These are phyloP conservation scores for Liquidambar formosana DNA, from an alignment of 164 flowering plant genomes.

Conservation along the genomic window DNA sequence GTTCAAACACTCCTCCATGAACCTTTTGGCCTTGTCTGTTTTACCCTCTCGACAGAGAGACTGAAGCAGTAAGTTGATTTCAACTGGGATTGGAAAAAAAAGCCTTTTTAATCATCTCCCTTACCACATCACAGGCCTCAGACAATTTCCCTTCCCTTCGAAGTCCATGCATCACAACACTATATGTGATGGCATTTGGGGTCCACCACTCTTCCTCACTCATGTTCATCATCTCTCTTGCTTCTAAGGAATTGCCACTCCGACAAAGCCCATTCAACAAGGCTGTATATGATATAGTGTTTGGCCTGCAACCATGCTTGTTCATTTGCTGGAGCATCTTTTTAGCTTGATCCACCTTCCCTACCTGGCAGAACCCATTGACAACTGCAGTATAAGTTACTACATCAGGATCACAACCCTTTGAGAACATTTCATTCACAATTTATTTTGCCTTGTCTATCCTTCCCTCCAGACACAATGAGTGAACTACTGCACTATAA, in stretches of 20 bases:
- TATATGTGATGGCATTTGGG: constrained; percentile 83
- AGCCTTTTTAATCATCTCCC: constrained; percentile 69
- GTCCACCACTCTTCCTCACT: constrained; percentile 89
- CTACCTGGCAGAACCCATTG: constrained; percentile 66
- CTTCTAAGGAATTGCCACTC: constrained; percentile 69
- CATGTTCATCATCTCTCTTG: constrained; percentile 70
- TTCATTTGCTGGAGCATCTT: constrained; percentile 73
- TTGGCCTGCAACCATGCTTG: constrained; percentile 86
- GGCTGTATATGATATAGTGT: constrained; percentile 78
- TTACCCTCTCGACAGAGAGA: constrained; percentile 65
- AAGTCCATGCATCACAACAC: constrained; percentile 87
- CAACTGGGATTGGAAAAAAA: constrained; percentile 77
- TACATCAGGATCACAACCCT: constrained; percentile 83
- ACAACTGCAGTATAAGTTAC: constrained; percentile 84
- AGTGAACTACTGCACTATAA: constrained; percentile 70
- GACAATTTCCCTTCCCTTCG: constrained; percentile 71
- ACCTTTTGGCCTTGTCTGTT: constrained; percentile 57
- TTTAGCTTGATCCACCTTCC: constrained; percentile 77
- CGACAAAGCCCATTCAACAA: constrained; percentile 76
- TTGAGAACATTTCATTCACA: constrained; percentile 68
- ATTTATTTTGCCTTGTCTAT: constrained; percentile 73
- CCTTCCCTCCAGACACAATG: constrained; percentile 63
- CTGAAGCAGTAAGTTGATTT: constrained; percentile 68
- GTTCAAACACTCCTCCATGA: constrained; percentile 75
- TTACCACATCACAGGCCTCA: constrained; percentile 75